Evolutionary conservation across 23 red algal species (phyloP).

Genomic region (Gracilaria domingensis): DNA sequence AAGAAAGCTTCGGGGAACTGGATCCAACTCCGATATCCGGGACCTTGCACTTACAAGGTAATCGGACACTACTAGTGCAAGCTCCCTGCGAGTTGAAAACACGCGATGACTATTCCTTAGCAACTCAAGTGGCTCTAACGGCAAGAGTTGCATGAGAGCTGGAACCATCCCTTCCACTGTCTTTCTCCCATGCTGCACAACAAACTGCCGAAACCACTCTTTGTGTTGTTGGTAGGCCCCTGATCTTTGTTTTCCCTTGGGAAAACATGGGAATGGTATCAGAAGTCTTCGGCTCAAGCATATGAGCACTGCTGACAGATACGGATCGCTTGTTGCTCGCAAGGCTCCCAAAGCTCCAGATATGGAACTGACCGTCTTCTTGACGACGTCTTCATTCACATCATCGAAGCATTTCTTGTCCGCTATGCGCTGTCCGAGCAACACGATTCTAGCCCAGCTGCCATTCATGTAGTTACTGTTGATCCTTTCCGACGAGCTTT

Average conservation of each 20-base stretch:
- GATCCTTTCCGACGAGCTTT: neutral
- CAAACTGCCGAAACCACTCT: constrained; percentile 43
- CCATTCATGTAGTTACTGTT: constrained; percentile 5
- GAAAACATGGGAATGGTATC: neutral
- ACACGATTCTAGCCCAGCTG: constrained; percentile 2
- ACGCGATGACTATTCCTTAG: constrained; percentile 57
- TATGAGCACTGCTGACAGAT: constrained; percentile 23
- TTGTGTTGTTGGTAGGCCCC: constrained; percentile 32
- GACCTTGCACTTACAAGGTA: constrained; percentile 35
- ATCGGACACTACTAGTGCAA: constrained; percentile 13
- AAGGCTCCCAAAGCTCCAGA: constrained; percentile 11
- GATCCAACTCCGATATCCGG: constrained; percentile 59
- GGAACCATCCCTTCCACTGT: constrained; percentile 27
- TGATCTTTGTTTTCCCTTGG: neutral
- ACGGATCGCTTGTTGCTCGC: constrained; percentile 16
- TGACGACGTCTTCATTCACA: neutral
- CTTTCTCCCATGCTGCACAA: neutral
- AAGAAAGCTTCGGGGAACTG: neutral
- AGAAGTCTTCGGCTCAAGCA: constrained; percentile 46
- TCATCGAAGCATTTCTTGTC: constrained; percentile 19
- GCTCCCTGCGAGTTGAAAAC: constrained; percentile 30
- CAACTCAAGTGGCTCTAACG: constrained; percentile 46
- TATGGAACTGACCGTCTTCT: constrained; percentile 25
- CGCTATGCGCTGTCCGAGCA: constrained; percentile 42
- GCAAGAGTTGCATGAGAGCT: constrained; percentile 23